A percentile compares a stretch with the other conserved stretches of the same genome.
Evolutionary conservation across 2,329 filamentous ascomycete genomes (phyloP).

Genomic region (Chalara sp.): DNA sequence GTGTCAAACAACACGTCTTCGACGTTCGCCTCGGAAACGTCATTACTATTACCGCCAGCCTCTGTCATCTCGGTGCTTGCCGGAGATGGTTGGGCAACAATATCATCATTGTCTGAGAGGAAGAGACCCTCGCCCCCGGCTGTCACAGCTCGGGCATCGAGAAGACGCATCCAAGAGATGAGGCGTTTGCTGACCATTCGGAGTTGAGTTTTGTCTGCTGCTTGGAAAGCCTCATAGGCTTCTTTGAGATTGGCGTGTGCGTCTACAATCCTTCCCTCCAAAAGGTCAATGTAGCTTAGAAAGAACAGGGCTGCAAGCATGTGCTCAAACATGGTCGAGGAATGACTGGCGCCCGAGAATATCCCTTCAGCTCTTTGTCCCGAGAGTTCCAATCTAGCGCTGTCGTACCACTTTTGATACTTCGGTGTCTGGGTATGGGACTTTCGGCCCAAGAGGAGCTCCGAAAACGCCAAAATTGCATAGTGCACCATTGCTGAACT

Average conservation of each 20-base stretch:
- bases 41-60: conserved; percentile 25
- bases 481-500: conserved; percentile 39
- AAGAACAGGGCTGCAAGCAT: conserved; percentile 46
- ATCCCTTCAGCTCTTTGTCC: conserved; percentile 1
- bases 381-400: conserved; percentile 1
- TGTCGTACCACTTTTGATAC: conserved; percentile 7
- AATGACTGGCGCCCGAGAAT: neutral
- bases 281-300: conserved; percentile 45
- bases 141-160: conserved; percentile 48
- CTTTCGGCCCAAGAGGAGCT: conserved; percentile 26
- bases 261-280: conserved; percentile 35
- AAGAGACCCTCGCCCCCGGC: conserved; percentile 50
- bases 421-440: conserved; percentile 12
- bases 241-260: conserved; percentile 43
- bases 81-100: conserved; percentile 39
- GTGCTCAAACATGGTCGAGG: conserved; percentile 25
- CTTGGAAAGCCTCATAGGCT: conserved; percentile 41
- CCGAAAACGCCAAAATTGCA: conserved; percentile 45
- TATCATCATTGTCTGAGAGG: conserved; percentile 40
- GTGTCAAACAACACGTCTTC: conserved; percentile 48
- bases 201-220: conserved; percentile 32
- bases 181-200: conserved; percentile 38
- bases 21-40: conserved; percentile 7
- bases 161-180: conserved; percentile 46
- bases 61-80: conserved; percentile 29